A percentile compares a stretch with the other conserved stretches of the same genome.
Conservation (phyloP, 306 rosid genomes). For the Clitoria ternatea region DNA sequence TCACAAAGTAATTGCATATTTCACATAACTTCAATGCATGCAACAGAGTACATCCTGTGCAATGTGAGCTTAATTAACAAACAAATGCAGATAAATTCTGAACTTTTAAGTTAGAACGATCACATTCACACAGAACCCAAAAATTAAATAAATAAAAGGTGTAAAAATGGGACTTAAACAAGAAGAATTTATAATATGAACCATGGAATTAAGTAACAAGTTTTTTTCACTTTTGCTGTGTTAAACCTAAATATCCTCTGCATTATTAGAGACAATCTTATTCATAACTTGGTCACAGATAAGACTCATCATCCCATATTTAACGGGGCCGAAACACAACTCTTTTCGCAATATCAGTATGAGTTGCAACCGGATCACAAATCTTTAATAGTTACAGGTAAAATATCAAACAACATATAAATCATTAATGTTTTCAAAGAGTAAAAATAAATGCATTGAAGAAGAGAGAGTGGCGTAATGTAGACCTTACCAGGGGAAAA, state of each 20-base stretch:
- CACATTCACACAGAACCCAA: slow-evolving; percentile 29
- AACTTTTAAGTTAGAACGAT: slow-evolving; percentile 11
- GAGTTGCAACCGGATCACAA: too few species aligned
- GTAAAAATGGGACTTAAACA: not conserved
- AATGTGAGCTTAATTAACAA: not conserved
- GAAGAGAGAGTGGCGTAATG: not conserved
- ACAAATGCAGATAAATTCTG: slow-evolving; percentile 18
- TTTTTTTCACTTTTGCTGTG: too few species aligned
- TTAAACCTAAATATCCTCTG: too few species aligned
- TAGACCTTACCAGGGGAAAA: slow-evolving; percentile 16
- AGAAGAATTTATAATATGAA: slow-evolving; percentile 26
- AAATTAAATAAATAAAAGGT: not conserved
- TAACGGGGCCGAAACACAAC: too few species aligned
- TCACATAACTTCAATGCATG: not conserved
- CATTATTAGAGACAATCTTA: too few species aligned
- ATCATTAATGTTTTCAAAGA: not conserved
- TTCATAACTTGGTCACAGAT: too few species aligned
- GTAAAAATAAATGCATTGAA: slow-evolving; percentile 7
- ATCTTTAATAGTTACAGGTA: slow-evolving; percentile 7
- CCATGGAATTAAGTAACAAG: slow-evolving; percentile 1
- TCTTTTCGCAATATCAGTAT: too few species aligned
- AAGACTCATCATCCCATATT: too few species aligned
- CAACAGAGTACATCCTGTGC: not conserved
- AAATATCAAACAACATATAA: not conserved
- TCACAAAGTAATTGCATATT: not conserved